Base-by-base conservation (phyloP, 176 grass and related monocot species). In the Secale cereale region DNA sequence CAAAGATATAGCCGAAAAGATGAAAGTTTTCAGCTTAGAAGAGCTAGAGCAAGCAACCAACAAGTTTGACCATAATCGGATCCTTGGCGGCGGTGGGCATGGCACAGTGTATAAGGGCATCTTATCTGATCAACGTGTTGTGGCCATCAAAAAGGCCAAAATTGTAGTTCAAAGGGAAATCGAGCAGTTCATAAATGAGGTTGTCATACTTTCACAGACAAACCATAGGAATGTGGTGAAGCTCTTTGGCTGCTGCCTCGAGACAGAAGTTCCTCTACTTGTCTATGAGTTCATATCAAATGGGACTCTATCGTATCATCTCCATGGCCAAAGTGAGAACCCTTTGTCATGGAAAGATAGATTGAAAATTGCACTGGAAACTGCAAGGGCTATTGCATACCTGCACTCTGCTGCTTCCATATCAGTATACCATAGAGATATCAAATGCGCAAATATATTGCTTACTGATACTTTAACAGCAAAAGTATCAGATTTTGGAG, bases 141-240 rank as follows among this genome's bases (percentile, higher is more conserved):
- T 88, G 12, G 89, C 89, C 22, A 85, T 91, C 56, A 91, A 91
- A 27, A 88, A 81, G 31, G 85, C 90, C 2, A 88, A 87, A 33
- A 91, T 85, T 31, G 25, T 82, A 3, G 70, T 88, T 65, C 70
- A 88, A 54, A 81, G 32, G 20, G 90, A 91, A 77, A 91, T 82
- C 50, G 45, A 88, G 32, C 41, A 91, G 17, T 91, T 91, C 61
- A 81, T 91, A 40, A 91, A 91, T 41, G 89, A 91, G 48, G 86
- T 88, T 3, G 89, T 85, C 14, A 91, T 91, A 80, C 89, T 91
- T 73, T 88, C 89, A 10, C 89, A 91, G 10, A 91, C 57, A 31
- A 88, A 82, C 61, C 89, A 91, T n/a, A 85, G 86, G 27, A 91
- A 91, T 31, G 79, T 91, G 74, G 89, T 91, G 15, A 82, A 84